These are phyloP conservation scores for Aspergillus aculeatus DNA, from an alignment of 2,329 filamentous ascomycete species.

Conservation along the genomic window DNA sequence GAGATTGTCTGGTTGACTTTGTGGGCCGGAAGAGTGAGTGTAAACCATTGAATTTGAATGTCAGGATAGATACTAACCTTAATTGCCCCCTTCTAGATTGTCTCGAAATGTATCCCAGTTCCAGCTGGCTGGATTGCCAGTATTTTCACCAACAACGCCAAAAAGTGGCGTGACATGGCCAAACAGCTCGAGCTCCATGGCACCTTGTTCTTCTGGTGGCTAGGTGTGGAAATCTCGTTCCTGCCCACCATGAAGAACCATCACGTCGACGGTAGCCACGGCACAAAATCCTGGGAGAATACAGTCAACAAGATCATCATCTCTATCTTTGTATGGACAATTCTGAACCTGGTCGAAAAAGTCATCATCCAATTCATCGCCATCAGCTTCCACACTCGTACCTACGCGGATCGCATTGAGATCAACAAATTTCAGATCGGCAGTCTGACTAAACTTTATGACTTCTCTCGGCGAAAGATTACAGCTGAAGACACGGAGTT, in stretches of 20 bases:
- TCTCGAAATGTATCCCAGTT: constrained; percentile 64
- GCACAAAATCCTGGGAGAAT: constrained; percentile 66
- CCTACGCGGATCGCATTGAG: constrained; percentile 86
- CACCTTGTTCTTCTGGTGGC: constrained; percentile 87
- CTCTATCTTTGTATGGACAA: constrained; percentile 73
- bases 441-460: constrained; percentile 63
- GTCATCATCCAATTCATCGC: constrained; percentile 93
- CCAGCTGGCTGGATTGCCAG: constrained; percentile 65
- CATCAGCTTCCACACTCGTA: constrained; percentile 85
- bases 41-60: not conserved
- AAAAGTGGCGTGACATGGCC: constrained; percentile 91
- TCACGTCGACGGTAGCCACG: constrained; percentile 53
- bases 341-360: constrained; percentile 85
- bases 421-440: constrained; percentile 88
- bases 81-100: constrained; percentile 42
- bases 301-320: constrained; percentile 84
- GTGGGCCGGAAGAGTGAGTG: constrained; percentile 67
- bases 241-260: constrained; percentile 74
- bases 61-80: not conserved
- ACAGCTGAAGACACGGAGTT: constrained; percentile 74
- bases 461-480: constrained; percentile 64
- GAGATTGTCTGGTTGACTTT: constrained; percentile 90
- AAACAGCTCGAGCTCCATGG: constrained; percentile 80
- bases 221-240: constrained; percentile 83
- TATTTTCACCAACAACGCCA: constrained; percentile 79